Evolutionary conservation across 352 stramenopile species (phyloP), one percentile per base, ranked within the genome.

Genomic region (Phytophthora kernoviae): DNA sequence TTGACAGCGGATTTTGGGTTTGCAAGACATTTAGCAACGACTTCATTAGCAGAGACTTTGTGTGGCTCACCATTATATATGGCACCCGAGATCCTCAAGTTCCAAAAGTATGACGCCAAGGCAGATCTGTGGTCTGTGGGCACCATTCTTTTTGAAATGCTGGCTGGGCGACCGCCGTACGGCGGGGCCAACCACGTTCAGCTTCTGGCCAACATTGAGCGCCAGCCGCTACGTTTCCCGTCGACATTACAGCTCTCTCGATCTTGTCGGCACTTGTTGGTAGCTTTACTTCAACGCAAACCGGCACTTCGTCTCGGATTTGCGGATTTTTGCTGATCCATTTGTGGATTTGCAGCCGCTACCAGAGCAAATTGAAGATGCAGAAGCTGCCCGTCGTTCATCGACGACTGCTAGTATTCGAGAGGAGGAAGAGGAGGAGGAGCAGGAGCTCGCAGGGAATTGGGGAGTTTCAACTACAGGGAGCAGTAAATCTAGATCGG

Each of bases 11-110:
- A 99, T 68, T 99, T 99, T 90, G 96, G 96, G 6, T 99, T 99
- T 79, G 96, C 96, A 3, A 69, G 96, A 17, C 94, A 98, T 68
- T 74, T 99, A 47, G 88, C 88, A 26, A 88, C 85, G 12, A 75
- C 92, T 4, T 96, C 92, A 1, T 79, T 99, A 64, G 96, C 96
- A 5, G 96, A 98, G 77, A 99, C 94, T 6, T 83, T 99, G 32
- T 98, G 94, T 62, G 96, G 96, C 0, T 97, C 87, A 15, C 96
- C 96, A 14, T 62, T 99, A 37, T 99, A 99, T 65, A 99, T 99
- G 96, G 96, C 96, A 17, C 96, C 96, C 6, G 96, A 99, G 81
- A 98, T 99, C 66, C 82, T 99, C 54, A 82, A 87, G 64, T 90
- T 91, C 45, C 75, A 97, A 51, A 97, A 95, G 73, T 99, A 99